A percentile compares a stretch with the other conserved stretches of the same genome.
These are phyloP conservation scores for Calocybe gambosa DNA, from an alignment of 1,284 basidiomycete species.

Conservation along the genomic window DNA sequence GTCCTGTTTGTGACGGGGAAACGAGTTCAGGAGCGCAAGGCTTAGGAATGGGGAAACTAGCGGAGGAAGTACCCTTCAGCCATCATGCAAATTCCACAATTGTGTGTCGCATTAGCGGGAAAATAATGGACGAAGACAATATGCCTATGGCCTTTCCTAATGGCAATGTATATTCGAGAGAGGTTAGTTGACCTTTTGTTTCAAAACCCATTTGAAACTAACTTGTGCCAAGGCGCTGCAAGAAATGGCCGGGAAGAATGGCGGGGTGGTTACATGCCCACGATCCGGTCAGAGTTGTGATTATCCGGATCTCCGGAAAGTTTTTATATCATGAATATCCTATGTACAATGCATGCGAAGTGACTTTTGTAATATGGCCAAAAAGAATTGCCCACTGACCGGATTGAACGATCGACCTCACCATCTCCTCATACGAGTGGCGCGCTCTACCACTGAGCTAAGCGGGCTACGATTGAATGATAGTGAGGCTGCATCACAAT, in stretches of 20 bases:
- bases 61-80: conserved; percentile 83
- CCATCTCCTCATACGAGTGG: conserved; percentile 43
- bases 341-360: not conserved
- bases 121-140: conserved; percentile 93
- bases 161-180: conserved; percentile 88
- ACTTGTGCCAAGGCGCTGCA: conserved; percentile 59
- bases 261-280: conserved; percentile 77
- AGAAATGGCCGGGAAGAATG: conserved; percentile 76
- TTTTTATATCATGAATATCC: conserved; percentile 65
- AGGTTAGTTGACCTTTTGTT: conserved; percentile 42
- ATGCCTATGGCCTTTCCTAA: conserved; percentile 89
- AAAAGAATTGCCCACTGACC: conserved; percentile 39
- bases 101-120: conserved; percentile 85
- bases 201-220: not conserved
- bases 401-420: conserved; percentile 54
- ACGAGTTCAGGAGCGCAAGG: conserved; percentile 27
- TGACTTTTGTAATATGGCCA: not conserved
- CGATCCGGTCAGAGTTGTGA: conserved; percentile 62
- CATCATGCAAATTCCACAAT: conserved; percentile 96
- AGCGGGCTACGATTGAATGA: conserved; percentile 30
- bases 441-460: conserved; percentile 58
- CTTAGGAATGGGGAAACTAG: conserved; percentile 68
- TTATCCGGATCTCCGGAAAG: conserved; percentile 72
- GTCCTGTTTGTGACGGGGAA: conserved; percentile 80
- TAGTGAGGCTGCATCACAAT: not conserved